Conservation (phyloP, 345 rosid genomes). For the Eucalyptus fibrosa region DNA sequence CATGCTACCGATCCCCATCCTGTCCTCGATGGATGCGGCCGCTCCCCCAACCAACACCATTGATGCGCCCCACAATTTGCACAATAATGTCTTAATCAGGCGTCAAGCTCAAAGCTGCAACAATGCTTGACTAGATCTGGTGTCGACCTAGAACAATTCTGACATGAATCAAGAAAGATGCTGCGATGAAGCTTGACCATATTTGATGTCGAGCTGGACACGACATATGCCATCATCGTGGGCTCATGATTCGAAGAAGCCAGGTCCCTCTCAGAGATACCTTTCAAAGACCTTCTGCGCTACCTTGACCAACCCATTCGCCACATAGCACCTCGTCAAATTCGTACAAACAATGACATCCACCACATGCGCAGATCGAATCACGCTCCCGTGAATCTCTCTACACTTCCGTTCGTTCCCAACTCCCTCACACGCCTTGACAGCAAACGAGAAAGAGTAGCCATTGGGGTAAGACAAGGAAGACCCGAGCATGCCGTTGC, state of each 20-base stretch:
- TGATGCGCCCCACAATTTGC: no score
- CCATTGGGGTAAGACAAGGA: slow-evolving; percentile 13
- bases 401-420: slow-evolving; percentile 9
- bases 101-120: no score
- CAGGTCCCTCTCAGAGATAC: slow-evolving; percentile 36
- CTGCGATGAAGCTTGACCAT: no score
- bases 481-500: slow-evolving; percentile 1
- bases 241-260: slow-evolving; percentile 2
- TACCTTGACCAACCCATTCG: not conserved
- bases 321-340: slow-evolving; percentile 19
- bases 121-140: no score
- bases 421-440: slow-evolving; percentile 31
- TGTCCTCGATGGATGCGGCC: no score
- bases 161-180: no score
- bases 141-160: no score
- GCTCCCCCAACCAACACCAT: no score
- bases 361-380: slow-evolving; percentile 10
- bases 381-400: slow-evolving; percentile 33
- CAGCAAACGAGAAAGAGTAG: slow-evolving; percentile 33
- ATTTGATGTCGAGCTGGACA: no score
- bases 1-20: no score
- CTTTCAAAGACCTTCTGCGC: slow-evolving; percentile 28
- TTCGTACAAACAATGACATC: slow-evolving; percentile 28
- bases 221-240: no score
- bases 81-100: no score